Conservation (phyloP, 306 rosid species). For the Rosa persica region DNA sequence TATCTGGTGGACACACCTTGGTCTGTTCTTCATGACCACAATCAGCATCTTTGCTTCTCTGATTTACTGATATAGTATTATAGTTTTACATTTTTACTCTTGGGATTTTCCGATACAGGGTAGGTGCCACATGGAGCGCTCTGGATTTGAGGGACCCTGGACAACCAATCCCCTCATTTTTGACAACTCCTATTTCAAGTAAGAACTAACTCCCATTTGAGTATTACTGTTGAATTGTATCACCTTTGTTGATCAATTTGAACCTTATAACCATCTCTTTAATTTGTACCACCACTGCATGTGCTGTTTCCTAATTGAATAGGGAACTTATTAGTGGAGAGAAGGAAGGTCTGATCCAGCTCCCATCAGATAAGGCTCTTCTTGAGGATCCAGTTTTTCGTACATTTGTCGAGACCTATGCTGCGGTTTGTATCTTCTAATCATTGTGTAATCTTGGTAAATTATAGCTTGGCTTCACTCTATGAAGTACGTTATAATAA, state of each 20-base stretch:
- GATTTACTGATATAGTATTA: neutral
- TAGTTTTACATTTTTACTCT: neutral
- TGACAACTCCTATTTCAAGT: constrained; percentile 67
- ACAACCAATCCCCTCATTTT: constrained; percentile 55
- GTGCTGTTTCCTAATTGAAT: neutral
- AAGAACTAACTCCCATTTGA: neutral
- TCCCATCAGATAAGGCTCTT: constrained; percentile 64
- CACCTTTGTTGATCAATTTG: neutral
- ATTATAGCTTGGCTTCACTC: neutral
- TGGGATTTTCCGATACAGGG: constrained; percentile 35
- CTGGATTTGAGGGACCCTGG: constrained; percentile 76
- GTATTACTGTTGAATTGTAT: neutral
- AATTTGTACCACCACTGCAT: neutral
- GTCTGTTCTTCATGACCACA: constrained; percentile 27
- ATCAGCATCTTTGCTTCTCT: neutral
- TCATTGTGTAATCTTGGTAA: neutral
- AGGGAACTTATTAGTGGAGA: constrained; percentile 45
- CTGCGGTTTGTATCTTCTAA: constrained; percentile 35
- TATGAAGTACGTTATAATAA: neutral
- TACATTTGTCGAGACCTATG: constrained; percentile 59
- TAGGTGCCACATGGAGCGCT: constrained; percentile 63
- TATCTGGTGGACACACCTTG: constrained; percentile 75
- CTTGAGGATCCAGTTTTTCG: constrained; percentile 55
- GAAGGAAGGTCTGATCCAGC: constrained; percentile 44
- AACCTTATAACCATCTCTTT: neutral